phyloP scores from a whole-genome alignment of 2,329 filamentous ascomycete species.

The Ophiostoma sp. region DNA sequence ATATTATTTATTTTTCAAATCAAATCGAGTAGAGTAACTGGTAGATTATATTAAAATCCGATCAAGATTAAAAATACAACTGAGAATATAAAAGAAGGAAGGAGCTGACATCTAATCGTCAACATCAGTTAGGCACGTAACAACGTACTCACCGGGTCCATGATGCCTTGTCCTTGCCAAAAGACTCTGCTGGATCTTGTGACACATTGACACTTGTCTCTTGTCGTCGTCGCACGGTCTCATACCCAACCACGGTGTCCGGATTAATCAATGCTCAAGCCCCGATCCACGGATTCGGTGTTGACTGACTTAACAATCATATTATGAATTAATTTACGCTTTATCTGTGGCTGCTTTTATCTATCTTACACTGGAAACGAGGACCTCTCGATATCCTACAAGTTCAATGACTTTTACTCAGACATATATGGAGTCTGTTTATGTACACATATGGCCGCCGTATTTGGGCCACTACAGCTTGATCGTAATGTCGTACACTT shows the following conservation, averaged over 20 bases:
- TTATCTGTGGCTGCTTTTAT: neutral
- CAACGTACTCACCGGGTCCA: neutral
- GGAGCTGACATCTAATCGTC: neutral
- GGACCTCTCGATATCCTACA: neutral
- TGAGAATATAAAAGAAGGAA: neutral
- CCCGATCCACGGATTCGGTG: neutral
- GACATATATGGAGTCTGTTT: neutral
- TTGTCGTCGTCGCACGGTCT: slow-evolving; percentile 3
- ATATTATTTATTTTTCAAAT: neutral
- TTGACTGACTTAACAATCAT: neutral
- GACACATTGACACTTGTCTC: neutral
- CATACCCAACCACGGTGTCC: neutral
- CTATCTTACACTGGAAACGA: neutral
- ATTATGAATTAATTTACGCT: neutral
- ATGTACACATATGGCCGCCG: neutral
- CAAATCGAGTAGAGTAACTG: too few species aligned
- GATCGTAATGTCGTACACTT: slow-evolving; percentile 66
- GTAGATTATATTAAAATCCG: too few species aligned
- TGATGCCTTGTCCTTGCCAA: neutral
- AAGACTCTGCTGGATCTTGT: neutral
- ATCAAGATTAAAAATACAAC: too few species aligned
- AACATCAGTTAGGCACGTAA: neutral
- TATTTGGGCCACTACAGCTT: slow-evolving; percentile 56
- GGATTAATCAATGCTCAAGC: neutral
- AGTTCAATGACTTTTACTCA: neutral